Base-by-base conservation (phyloP, 2,329 filamentous ascomycete species). In the Thyridium curvatum region DNA sequence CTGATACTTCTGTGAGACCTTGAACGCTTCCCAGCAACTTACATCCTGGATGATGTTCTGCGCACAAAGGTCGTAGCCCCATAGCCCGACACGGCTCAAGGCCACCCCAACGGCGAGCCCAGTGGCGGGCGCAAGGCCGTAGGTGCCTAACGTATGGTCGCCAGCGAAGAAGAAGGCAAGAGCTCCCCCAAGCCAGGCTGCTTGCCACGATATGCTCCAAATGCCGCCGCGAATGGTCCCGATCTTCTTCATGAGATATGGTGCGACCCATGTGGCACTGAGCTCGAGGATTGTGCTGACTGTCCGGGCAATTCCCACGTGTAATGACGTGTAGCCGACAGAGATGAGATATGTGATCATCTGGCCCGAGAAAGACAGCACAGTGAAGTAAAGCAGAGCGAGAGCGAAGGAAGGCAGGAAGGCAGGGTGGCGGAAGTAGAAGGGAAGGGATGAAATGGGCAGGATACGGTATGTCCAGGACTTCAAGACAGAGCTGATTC, bases 141-240 rank as follows among this genome's bases (percentile, higher is more conserved):
- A 46, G 8, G 50, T 48, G 26, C 45, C 47, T 9, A 18, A 38
- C 3, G 50, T 38, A 31, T 39, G 34, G 14, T 38, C 41, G 13
- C 52, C 48, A 2, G 46, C 52, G 37, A 64, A 64, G 47, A 74
- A 75, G 14, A 65, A 54, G 3, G 52, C 48, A 3, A 69, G 55
- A 0, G 66, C 74, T 0, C 54, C 62, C 2, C 62, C 63, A 4
- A 81, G 60, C 47, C 71, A 79, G 3, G 64, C 41, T n/a, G 82
- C 64, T 52, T 88, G 82, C 74, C 79, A 85, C 40, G 72, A 79
- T 9, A 82, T 53, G 45, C 77, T 79, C 85, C 85, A 89, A 3
- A 88, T 66, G 0, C 84, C 85, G 0, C 74, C 69, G n/a, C 85
- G 65, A 8, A 86, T 64, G 1, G 71, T 61, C 0, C 79, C 77